Conservation (phyloP, 2,329 filamentous ascomycete genomes). For the Botryosphaeria dothidea region DNA sequence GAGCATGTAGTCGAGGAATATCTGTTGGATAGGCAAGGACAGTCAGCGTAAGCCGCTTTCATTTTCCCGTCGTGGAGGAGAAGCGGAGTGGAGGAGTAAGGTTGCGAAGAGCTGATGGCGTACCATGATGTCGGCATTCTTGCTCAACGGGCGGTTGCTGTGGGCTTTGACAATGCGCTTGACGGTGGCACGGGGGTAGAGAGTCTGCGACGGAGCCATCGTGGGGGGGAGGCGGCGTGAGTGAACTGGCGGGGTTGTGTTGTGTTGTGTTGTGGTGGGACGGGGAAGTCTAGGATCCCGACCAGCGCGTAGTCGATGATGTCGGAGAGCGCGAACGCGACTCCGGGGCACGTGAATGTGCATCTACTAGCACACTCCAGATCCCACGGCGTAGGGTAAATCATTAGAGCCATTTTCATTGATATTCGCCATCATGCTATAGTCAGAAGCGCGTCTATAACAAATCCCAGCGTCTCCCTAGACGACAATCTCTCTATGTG, state of each 20-base stretch:
- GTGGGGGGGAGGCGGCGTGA: conserved; percentile 23
- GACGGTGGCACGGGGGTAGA: conserved; percentile 80
- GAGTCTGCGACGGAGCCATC: conserved; percentile 68
- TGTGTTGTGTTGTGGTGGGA: conserved; percentile 7
- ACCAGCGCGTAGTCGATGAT: conserved; percentile 14
- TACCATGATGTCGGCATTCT: conserved; percentile 84
- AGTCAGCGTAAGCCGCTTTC: neutral
- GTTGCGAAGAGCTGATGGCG: conserved; percentile 27
- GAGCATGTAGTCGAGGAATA: conserved; percentile 80
- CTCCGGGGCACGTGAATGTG: conserved; percentile 14
- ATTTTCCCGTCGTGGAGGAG: no score
- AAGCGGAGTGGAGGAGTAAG: neutral
- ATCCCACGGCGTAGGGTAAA: neutral
- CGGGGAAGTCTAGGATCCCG: neutral
- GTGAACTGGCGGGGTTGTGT: conserved; percentile 7
- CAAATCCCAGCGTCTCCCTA: neutral
- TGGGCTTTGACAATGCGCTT: conserved; percentile 92
- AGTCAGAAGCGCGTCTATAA: conserved; percentile 10
- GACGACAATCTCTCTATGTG: conserved; percentile 1
- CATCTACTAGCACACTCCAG: neutral
- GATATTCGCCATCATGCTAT: conserved; percentile 13
- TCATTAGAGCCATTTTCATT: conserved; percentile 16
- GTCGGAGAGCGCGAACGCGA: conserved; percentile 17
- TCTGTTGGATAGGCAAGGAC: conserved; percentile 50
- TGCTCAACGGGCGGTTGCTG: conserved; percentile 75